Evolutionary conservation across 1,139 yeast species (phyloP), one percentile per base, ranked within the genome.

Genomic region (Hemisphaericaspora lyxosophila): DNA sequence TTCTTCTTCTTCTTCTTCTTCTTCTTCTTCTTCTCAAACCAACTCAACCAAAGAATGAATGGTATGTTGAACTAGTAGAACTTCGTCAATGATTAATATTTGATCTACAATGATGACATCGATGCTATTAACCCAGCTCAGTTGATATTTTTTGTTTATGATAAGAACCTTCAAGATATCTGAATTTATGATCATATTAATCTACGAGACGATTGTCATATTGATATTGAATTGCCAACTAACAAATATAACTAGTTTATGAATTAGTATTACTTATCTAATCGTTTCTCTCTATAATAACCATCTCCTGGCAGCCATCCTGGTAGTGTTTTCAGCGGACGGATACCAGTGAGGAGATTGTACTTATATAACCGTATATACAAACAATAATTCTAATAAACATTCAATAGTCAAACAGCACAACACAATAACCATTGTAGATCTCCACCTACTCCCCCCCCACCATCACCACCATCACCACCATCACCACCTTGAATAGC

Each of bases 111-210:
- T 66, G 73, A 67, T 65, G 72, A 67, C 65, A 64, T 59, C 58
- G 73, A 28, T 34, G 35, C 35, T 34, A 34, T 34, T 59, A 59
- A 70, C 76, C 75, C 75, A 70, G 75, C 75, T 70, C 76, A 70
- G 63, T 70, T 70, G 75, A 70, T 68, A 62, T 60, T 68, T 19
- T 38, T 66, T 67, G 74, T 68, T 66, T 67, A 52, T 70, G 75
- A 70, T 65, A 70, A 67, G 65, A 70, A 57, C 54, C 53, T 14
- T 48, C 51, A 51, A 57, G 58, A 53, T 61, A 62, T 59, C 73
- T 65, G 71, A 66, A 28, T 20, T 9, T 20, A 20, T 20, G 23
- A n/a, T n/a, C n/a, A n/a, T n/a, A n/a, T n/a, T n/a, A n/a, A n/a
- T n/a, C n/a, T n/a, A n/a, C n/a, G n/a, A n/a, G n/a, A n/a, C n/a